A percentile compares a stretch with the other conserved stretches of the same genome.
phyloP scores from a whole-genome alignment of 2,329 filamentous ascomycete genomes.

The Sordariomycetes sp. region DNA sequence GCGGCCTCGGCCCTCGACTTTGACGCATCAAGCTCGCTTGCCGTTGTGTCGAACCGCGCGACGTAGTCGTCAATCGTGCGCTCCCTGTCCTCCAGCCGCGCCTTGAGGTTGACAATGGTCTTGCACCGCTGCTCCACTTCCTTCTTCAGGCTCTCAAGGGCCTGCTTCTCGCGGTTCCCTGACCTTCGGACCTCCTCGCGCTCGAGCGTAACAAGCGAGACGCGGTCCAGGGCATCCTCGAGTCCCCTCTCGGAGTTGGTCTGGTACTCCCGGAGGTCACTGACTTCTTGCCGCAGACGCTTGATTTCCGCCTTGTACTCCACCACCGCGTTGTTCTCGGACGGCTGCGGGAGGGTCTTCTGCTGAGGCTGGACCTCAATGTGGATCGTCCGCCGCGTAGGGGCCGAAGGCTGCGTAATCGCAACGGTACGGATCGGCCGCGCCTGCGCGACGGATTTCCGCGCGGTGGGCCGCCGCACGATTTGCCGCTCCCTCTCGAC shows the following conservation, averaged over 20 bases:
- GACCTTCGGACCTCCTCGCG: background rate
- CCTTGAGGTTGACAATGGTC: background rate
- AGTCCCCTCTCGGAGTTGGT: constrained; percentile 1
- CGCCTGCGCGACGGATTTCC: background rate
- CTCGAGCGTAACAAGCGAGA: constrained; percentile 1
- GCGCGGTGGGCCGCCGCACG: background rate
- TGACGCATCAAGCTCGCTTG: background rate
- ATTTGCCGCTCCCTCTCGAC: background rate
- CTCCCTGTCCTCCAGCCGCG: background rate
- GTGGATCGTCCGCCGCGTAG: constrained; percentile 1
- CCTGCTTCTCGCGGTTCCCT: background rate
- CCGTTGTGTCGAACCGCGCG: background rate
- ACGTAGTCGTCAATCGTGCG: background rate
- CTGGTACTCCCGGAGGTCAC: background rate
- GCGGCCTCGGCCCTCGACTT: background rate
- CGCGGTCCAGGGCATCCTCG: constrained; percentile 2
- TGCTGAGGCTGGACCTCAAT: constrained; percentile 2
- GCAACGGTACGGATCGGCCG: background rate
- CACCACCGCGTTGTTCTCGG: background rate
- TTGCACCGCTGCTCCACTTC: background rate
- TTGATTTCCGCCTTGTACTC: constrained; percentile 2
- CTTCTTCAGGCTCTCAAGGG: background rate
- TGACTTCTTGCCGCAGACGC: background rate
- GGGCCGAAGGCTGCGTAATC: background rate
- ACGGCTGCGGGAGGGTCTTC: background rate